These are phyloP conservation scores for Acacia acuminata DNA, from an alignment of 306 rosid genomes.

Conservation along the genomic window DNA sequence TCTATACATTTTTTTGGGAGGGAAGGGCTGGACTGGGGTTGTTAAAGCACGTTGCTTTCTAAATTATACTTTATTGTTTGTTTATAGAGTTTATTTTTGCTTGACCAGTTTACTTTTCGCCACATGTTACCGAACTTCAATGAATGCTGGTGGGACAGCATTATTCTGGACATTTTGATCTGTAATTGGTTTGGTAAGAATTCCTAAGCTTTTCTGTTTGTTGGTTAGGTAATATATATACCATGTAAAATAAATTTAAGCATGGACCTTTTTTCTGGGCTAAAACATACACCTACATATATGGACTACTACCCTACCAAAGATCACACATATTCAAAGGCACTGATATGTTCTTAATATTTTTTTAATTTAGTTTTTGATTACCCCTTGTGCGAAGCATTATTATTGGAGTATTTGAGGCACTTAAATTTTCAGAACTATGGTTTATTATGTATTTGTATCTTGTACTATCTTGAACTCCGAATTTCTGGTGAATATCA, in stretches of 20 bases:
- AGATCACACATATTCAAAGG: background rate
- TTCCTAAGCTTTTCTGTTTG: conserved; percentile 3
- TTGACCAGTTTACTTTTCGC: conserved; percentile 86
- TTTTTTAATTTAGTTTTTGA: background rate
- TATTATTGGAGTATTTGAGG: background rate
- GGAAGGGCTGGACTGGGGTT: background rate
- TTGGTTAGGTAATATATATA: background rate
- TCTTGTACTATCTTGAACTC: background rate
- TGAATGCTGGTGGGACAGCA: conserved; percentile 99
- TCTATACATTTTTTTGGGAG: background rate
- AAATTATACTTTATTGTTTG: conserved; percentile 24
- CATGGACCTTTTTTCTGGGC: background rate
- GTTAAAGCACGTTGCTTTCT: background rate
- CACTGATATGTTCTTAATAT: background rate
- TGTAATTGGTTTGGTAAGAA: conserved; percentile 99
- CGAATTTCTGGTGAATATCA: background rate
- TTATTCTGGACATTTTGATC: conserved; percentile 85
- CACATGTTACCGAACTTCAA: conserved; percentile 99
- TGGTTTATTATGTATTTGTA: background rate
- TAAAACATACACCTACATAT: background rate
- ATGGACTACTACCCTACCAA: background rate
- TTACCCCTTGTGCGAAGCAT: conserved; percentile 3
- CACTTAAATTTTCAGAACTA: background rate
- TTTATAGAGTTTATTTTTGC: conserved; percentile 23
- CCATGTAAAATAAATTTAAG: conserved; percentile 7